These are phyloP conservation scores for Termitomyces bulborhizus DNA, from an alignment of 768 basidiomycete species.

Conservation along the genomic window DNA sequence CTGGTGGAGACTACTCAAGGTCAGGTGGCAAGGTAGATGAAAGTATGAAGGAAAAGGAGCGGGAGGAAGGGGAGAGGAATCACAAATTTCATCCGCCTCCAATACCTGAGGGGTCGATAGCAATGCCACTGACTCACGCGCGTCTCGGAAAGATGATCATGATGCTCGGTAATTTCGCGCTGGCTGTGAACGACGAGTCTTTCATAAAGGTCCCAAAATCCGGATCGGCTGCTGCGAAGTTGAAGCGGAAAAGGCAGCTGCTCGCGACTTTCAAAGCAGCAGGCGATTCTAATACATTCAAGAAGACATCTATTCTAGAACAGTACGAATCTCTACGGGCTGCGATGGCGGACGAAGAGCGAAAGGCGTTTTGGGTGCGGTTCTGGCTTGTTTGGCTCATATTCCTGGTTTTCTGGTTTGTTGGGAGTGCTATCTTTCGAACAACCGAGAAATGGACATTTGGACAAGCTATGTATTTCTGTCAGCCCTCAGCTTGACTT, in stretches of 20 bases:
- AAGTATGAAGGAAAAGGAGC: background rate
- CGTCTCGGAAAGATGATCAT: constrained; percentile 52
- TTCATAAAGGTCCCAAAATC: constrained; percentile 10
- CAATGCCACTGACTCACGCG: constrained; percentile 44
- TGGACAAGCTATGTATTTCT: constrained; percentile 65
- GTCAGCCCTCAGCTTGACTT: constrained; percentile 30
- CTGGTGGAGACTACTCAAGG: background rate
- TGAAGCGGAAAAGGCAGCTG: background rate
- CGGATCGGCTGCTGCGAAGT: background rate
- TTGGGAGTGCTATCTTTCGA: constrained; percentile 65
- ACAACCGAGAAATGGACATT: constrained; percentile 67
- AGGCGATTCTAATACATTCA: background rate
- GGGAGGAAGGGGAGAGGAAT: background rate
- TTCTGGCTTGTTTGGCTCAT: constrained; percentile 48
- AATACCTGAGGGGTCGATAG: constrained; percentile 5
- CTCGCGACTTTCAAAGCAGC: background rate
- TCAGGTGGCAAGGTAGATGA: background rate
- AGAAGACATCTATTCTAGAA: constrained; percentile 11
- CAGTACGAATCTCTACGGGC: constrained; percentile 26
- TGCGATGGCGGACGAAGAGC: constrained; percentile 36
- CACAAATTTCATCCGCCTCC: background rate
- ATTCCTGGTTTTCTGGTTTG: constrained; percentile 78
- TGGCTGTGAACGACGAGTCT: constrained; percentile 26
- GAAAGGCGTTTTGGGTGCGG: constrained; percentile 50
- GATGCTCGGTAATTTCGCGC: constrained; percentile 45